These are phyloP conservation scores for Rhizoctonia solani DNA, from an alignment of 1,284 basidiomycete genomes.

Conservation along the genomic window DNA sequence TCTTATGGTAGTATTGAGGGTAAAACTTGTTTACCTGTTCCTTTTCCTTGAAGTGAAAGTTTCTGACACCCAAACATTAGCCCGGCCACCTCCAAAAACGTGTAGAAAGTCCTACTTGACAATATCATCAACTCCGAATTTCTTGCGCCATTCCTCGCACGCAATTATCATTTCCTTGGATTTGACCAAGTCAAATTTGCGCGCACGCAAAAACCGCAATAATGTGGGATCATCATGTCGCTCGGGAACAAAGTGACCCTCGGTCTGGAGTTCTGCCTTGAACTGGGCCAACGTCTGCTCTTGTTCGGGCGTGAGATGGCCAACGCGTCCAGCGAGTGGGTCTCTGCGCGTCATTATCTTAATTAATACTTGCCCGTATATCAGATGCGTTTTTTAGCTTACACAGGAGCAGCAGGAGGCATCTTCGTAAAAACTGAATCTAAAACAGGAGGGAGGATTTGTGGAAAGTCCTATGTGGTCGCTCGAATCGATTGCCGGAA, in stretches of 20 bases:
- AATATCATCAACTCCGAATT: constrained; percentile 87
- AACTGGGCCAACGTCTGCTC: constrained; percentile 73
- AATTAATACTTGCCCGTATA: no score
- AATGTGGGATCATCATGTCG: constrained; percentile 81
- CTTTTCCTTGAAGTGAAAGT: constrained; percentile 89
- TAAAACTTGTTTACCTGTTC: constrained; percentile 87
- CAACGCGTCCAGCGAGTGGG: constrained; percentile 38
- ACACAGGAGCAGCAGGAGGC: constrained; percentile 14
- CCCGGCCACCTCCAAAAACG: background rate
- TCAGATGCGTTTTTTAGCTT: background rate
- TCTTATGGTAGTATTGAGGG: constrained; percentile 96
- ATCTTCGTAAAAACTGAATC: no score
- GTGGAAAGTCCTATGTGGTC: background rate
- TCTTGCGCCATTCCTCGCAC: constrained; percentile 90
- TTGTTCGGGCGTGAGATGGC: constrained; percentile 51
- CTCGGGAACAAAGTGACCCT: constrained; percentile 65
- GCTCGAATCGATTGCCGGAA: constrained; percentile 7
- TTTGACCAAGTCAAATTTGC: constrained; percentile 86
- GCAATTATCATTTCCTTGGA: constrained; percentile 84
- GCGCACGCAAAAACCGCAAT: constrained; percentile 87
- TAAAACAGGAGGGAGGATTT: background rate
- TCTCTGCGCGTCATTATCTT: constrained; percentile 1
- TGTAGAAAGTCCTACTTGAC: constrained; percentile 60
- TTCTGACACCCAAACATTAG: constrained; percentile 51
- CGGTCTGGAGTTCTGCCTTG: constrained; percentile 66